These are phyloP conservation scores for Alternaria ethzedia DNA, from an alignment of 2,329 filamentous ascomycete species.

Conservation along the genomic window DNA sequence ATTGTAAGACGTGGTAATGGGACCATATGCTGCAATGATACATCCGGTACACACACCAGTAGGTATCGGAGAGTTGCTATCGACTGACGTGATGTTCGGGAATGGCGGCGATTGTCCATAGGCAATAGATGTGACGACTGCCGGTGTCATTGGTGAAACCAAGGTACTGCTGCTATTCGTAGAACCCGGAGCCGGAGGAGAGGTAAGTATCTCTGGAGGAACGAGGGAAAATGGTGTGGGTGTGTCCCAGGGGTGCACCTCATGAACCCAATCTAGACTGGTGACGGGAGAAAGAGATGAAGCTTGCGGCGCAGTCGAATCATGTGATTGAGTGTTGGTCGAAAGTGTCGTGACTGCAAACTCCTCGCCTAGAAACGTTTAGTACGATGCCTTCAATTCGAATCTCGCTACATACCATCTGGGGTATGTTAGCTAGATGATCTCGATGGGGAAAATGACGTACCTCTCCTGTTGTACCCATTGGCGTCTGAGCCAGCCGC, in stretches of 20 bases:
- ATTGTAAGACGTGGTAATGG: conserved; percentile 29
- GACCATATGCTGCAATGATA: conserved; percentile 31
- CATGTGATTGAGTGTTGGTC: not conserved
- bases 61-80: not conserved
- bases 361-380: not conserved
- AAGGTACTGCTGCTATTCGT: not conserved
- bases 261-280: not conserved
- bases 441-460: conserved; percentile 5
- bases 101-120: not conserved
- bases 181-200: not conserved
- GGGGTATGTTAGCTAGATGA: conserved; percentile 9
- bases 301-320: not conserved
- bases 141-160: not conserved
- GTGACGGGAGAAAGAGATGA: not conserved
- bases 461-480: conserved; percentile 23
- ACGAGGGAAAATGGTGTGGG: not conserved
- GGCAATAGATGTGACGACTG: not conserved
- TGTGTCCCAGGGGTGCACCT: not conserved
- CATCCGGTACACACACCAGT: conserved; percentile 39
- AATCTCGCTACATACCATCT: conserved; percentile 25
- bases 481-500: conserved; percentile 20
- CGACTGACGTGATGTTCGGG: not conserved
- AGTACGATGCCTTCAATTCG: not conserved
- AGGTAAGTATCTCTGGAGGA: not conserved
- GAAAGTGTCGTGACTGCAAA: not conserved